Base-by-base conservation (phyloP, 352 stramenopile species). In the Phytophthora citricola region DNA sequence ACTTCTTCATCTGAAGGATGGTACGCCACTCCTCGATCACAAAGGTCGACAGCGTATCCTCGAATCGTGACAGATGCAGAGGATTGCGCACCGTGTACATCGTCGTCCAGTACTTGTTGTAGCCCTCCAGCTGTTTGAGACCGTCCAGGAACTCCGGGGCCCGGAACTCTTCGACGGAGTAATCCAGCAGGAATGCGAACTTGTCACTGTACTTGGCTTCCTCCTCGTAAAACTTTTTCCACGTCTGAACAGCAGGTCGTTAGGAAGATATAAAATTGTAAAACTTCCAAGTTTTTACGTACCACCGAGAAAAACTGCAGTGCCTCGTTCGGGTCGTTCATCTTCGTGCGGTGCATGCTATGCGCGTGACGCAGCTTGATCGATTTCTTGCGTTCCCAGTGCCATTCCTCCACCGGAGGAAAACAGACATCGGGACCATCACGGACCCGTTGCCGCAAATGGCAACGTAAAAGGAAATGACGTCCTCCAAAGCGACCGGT, bases 201-300 rank as follows among this genome's bases (percentile, higher is more conserved):
- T 93, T 92, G 75, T 94, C 87, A 55, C 79, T 91, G 80, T 93
- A 93, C 71, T 91, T 93, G 58, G 87, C 87, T 38, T 94, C 85
- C 62, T 94, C 87, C 17, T 94, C 87, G 63, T 93, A 94, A 71
- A 92, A 93, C 64, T 94, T 94, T 63, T 92, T 93, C 87, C 87
- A 94, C 41, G 87, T 93, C 78, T 87, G 31, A 38, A 67, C 9
- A 60, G 34, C 31, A 36, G 9, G 4, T 36, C 2, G 31, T 36
- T 36, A 36, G 31, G 5, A 12, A 48, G 15, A 41, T 45, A 22
- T 27, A 32, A 36, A 6, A 4, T 43, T 27, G 20, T 24, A 8
- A 11, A 57, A 46, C 34, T 20, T 17, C 15, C 9, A 38, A 26
- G 14, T 14, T 31, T 47, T 7, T 11, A 71, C 78, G 34, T 69